These are phyloP conservation scores for Euphorbia peplus DNA, from an alignment of 345 rosid species.

Conservation along the genomic window DNA sequence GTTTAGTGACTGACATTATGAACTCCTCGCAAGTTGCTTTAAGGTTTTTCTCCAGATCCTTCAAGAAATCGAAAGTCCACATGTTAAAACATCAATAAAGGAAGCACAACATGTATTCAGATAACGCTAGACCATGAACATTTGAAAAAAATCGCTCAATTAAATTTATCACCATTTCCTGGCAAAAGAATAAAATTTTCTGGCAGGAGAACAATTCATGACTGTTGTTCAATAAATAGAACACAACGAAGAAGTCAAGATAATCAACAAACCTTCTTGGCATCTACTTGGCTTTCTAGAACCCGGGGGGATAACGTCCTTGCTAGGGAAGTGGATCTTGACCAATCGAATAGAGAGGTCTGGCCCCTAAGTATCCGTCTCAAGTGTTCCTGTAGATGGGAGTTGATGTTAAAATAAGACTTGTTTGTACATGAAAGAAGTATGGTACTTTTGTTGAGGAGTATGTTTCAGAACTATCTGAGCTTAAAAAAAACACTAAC, in stretches of 20 bases:
- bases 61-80: constrained; percentile 13
- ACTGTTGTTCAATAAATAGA: too few species aligned
- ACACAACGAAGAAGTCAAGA: background rate
- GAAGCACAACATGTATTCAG: background rate
- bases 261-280: constrained; percentile 68
- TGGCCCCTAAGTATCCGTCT: constrained; percentile 97
- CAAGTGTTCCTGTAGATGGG: constrained; percentile 68
- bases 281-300: constrained; percentile 94
- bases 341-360: constrained; percentile 91
- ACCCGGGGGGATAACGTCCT: constrained; percentile 96
- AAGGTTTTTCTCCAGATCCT: constrained; percentile 94
- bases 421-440: constrained; percentile 1
- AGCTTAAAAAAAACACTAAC: constrained; percentile 47
- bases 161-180: background rate
- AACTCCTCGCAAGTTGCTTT: constrained; percentile 98
- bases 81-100: background rate
- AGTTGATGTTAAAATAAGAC: constrained; percentile 9
- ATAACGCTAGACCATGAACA: background rate
- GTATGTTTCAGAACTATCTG: background rate
- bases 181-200: background rate
- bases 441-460: too few species aligned
- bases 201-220: background rate
- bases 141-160: background rate
- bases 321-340: constrained; percentile 91
- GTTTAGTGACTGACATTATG: constrained; percentile 92